Base-by-base conservation (phyloP, 164 flowering plant genomes). In the Hamamelis virginiana region DNA sequence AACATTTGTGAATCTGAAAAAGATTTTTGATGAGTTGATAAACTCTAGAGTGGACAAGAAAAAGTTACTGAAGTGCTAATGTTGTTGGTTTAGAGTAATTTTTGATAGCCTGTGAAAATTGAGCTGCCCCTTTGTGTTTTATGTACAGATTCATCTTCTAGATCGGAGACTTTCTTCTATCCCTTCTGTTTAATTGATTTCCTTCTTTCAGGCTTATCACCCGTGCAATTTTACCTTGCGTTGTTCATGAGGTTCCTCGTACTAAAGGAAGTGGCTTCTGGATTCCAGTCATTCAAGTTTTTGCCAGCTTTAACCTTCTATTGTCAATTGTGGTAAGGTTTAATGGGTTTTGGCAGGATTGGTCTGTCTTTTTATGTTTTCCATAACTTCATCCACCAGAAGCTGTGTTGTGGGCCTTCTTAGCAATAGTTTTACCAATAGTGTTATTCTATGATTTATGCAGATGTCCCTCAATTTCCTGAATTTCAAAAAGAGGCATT, bases 281-380 rank as follows among this genome's bases (percentile, higher is more conserved):
- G 93, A 81, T 90, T 73, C 81, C 86, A 18, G 73, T 81, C 3
- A 76, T 90, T 76, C 97, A 92, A 85, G 79, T 85, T 62, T 25
- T 87, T 72, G 92, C 87, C n/a, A 92, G 96, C 82, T 74, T 90
- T 74, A 83, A 82, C 79, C 84, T 92, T 77, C 73, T 90, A 46
- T 59, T 86, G 27, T 86, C 97, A 38, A 63, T 87, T 69, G 87
- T 87, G 92, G 95, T 91, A 80, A 63, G 75, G 15, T 14, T 64
- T 23, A 60, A 38, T 23, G n/a, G 13, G n/a, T 67, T 18, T 59
- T 6, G 6, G 15, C 5, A 53, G 55, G 6, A 10, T 26, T 23
- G 10, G 15, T n/a, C n/a, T 18, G 19, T 10, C 65, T 63, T 8
- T 12, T 27, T 9, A 41, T 60, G 18, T 33, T 45, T 12, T 51